Evolutionary conservation across 495 filamentous ascomycete genomes (phyloP).

Genomic region (Hypomontagnella submonticulosa): DNA sequence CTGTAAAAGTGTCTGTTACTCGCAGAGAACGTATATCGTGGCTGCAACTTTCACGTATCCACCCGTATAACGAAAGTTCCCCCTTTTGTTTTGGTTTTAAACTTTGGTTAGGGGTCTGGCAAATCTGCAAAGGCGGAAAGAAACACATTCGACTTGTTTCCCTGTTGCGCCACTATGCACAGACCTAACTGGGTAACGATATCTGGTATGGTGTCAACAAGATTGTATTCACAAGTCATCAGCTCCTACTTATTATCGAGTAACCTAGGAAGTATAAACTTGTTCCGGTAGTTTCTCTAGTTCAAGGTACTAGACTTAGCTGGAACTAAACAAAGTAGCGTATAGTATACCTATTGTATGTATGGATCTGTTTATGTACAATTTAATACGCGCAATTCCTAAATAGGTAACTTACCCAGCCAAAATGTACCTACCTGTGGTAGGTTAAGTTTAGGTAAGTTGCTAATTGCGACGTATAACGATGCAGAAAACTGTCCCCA

Average conservation of each 20-base stretch:
- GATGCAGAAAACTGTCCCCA: too few relatives aligned
- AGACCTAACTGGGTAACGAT: too few relatives aligned
- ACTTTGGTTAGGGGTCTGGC: neutral
- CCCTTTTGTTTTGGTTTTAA: constrained; percentile 2
- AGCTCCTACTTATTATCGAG: too few relatives aligned
- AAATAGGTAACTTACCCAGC: constrained; percentile 5
- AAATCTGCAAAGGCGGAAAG: neutral
- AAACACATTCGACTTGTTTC: neutral
- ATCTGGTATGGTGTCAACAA: too few relatives aligned
- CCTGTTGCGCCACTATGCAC: too few relatives aligned
- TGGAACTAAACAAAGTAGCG: neutral
- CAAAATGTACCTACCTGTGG: too few relatives aligned
- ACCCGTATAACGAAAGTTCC: constrained; percentile 6
- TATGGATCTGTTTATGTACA: neutral
- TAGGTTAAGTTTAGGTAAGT: neutral
- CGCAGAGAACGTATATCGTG: constrained; percentile 26
- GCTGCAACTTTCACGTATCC: constrained; percentile 21
- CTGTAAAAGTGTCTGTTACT: constrained; percentile 31
- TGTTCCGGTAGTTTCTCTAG: too few relatives aligned
- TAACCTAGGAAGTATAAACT: neutral
- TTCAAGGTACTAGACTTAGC: too few relatives aligned
- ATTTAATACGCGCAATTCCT: constrained; percentile 7
- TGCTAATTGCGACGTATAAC: too few relatives aligned
- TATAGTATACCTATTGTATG: neutral
- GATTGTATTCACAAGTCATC: too few relatives aligned